Evolutionary conservation across 192 early-diverging fungal species (phyloP).

Genomic region (Phlyctochytrium planicorne): DNA sequence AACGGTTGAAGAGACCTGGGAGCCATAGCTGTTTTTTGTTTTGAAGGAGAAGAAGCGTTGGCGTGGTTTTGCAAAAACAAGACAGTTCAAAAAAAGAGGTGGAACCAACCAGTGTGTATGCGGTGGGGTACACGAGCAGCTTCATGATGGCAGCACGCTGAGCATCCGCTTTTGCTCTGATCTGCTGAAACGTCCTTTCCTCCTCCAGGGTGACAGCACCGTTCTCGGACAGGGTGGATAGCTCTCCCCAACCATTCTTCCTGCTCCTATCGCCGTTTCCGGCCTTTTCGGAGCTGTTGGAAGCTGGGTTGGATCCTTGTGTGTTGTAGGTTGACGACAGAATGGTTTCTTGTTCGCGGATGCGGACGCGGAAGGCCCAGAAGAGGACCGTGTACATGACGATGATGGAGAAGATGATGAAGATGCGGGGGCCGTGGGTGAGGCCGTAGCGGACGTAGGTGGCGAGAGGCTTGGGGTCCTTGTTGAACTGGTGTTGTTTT

Average conservation of each 20-base stretch:
- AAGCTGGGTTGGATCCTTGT: neutral
- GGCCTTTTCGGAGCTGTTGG: neutral
- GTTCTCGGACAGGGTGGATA: too few relatives aligned
- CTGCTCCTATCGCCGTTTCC: neutral
- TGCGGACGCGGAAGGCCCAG: neutral
- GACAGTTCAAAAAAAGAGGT: too few relatives aligned
- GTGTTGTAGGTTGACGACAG: neutral
- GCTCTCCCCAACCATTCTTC: neutral
- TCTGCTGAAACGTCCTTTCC: neutral
- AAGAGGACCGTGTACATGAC: slow-evolving; percentile 2
- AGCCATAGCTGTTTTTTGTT: too few relatives aligned
- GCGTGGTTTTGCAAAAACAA: too few relatives aligned
- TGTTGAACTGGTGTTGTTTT: too few relatives aligned
- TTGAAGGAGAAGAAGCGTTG: too few relatives aligned
- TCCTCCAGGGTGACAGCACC: neutral
- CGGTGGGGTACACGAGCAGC: slow-evolving; percentile 2
- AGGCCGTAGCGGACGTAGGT: neutral
- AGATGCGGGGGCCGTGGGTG: slow-evolving; percentile 3
- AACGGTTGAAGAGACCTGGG: neutral
- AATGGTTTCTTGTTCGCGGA: neutral
- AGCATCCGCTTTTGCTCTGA: neutral
- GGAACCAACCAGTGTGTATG: neutral
- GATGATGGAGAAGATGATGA: slow-evolving; percentile 5
- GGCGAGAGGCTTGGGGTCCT: neutral
- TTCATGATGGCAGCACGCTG: slow-evolving; percentile 4